Evolutionary conservation across 2,329 filamentous ascomycete genomes (phyloP).

Genomic region (Trichoderma afroharzianum): DNA sequence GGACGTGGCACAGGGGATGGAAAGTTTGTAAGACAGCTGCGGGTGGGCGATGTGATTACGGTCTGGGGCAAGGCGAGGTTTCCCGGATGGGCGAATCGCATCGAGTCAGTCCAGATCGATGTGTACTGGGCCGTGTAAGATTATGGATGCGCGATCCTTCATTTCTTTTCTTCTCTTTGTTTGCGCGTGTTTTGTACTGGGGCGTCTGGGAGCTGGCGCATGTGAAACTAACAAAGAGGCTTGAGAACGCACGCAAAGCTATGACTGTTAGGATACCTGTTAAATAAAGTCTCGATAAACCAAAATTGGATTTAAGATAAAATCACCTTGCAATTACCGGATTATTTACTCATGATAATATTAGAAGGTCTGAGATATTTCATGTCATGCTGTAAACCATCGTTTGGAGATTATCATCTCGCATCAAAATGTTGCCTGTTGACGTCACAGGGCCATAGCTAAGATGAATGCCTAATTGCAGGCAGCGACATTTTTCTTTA

Average conservation of each 20-base stretch:
- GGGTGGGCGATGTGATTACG: constrained; percentile 58
- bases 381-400: not conserved
- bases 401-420: not conserved
- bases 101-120: constrained; percentile 50
- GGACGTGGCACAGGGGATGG: constrained; percentile 51
- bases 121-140: constrained; percentile 53
- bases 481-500: not conserved
- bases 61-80: constrained; percentile 60
- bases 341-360: not conserved
- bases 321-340: not conserved
- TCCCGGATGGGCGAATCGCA: constrained; percentile 48
- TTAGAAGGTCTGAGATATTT: not conserved
- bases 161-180: not conserved
- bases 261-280: not conserved
- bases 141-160: not conserved
- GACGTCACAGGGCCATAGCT: not conserved
- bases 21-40: constrained; percentile 52
- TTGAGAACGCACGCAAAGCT: not conserved
- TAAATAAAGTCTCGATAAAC: not conserved
- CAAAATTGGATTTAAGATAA: not conserved
- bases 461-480: not conserved
- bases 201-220: not conserved
- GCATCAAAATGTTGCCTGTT: not conserved
- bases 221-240: not conserved
- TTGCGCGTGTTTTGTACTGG: not conserved